Conservation (phyloP, 805 yeast species). For the Saccharomyces cerevisiae region DNA sequence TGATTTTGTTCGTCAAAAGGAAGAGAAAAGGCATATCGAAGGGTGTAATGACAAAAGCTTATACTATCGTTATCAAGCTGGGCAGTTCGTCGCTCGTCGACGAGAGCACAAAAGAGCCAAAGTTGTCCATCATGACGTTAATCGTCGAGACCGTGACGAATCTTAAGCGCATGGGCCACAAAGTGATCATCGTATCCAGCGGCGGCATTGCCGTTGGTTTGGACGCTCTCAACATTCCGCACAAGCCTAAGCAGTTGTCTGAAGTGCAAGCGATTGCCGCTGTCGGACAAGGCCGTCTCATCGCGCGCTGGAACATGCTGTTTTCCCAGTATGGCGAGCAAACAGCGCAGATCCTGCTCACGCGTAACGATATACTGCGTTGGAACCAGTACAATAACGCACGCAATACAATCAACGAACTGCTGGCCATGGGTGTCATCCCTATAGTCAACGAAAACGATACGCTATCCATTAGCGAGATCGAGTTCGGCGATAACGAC, state of each 20-base stretch:
- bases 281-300: conserved; percentile 87
- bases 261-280: conserved; percentile 92
- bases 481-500: conserved; percentile 96
- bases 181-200: conserved; percentile 80
- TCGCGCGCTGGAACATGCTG: conserved; percentile 84
- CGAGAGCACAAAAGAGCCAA: conserved; percentile 79
- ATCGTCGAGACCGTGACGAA: conserved; percentile 85
- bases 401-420: conserved; percentile 73
- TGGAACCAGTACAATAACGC: conserved; percentile 89
- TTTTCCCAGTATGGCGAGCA: conserved; percentile 76
- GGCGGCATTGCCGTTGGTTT: conserved; percentile 97
- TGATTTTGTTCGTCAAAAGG: background rate
- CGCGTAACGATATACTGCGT: conserved; percentile 88
- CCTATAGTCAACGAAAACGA: conserved; percentile 98
- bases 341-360: conserved; percentile 84
- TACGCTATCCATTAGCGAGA: conserved; percentile 89
- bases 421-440: conserved; percentile 78
- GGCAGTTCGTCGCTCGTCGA: conserved; percentile 93
- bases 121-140: conserved; percentile 81
- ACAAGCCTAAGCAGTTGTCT: conserved; percentile 68
- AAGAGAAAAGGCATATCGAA: background rate
- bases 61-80: conserved; percentile 49
- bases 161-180: conserved; percentile 72
- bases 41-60: conserved; percentile 17
- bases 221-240: conserved; percentile 56